Evolutionary conservation across 164 flowering plant species (phyloP).

Genomic region (Magnolia sinica): DNA sequence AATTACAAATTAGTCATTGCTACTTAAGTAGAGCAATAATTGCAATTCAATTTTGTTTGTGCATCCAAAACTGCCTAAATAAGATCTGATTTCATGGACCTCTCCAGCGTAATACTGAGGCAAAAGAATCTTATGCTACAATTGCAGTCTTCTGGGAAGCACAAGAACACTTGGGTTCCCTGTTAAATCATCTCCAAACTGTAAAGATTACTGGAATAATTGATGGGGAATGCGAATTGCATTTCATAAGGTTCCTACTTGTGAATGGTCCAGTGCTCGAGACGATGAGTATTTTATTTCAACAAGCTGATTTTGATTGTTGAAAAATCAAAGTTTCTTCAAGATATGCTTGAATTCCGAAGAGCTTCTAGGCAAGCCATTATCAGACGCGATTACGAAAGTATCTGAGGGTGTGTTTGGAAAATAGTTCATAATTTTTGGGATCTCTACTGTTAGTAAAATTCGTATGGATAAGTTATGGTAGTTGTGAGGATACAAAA

Average conservation of each 20-base stretch:
- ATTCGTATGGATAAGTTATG: no score
- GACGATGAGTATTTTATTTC: constrained; percentile 31
- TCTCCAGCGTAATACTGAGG: constrained; percentile 31
- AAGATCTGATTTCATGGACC: no score
- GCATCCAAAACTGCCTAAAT: no score
- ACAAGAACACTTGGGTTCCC: constrained; percentile 19
- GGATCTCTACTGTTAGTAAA: no score
- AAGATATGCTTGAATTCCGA: constrained; percentile 38
- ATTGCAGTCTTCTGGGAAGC: constrained; percentile 17
- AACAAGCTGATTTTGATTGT: constrained; percentile 21
- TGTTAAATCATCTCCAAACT: constrained; percentile 28
- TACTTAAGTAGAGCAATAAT: no score
- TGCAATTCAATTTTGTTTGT: no score
- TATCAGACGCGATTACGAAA: no score
- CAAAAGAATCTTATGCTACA: constrained; percentile 14
- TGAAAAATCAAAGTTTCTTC: not conserved
- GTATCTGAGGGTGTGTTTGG: no score
- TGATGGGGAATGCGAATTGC: constrained; percentile 31
- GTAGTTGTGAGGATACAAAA: no score
- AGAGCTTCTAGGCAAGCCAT: constrained; percentile 47
- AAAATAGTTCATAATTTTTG: no score
- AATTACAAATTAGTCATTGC: no score
- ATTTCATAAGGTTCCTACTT: constrained; percentile 50
- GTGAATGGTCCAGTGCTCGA: constrained; percentile 46
- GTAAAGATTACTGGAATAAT: constrained; percentile 37